Conservation (phyloP, 164 flowering plant genomes). For the Magnolia officinalis region DNA sequence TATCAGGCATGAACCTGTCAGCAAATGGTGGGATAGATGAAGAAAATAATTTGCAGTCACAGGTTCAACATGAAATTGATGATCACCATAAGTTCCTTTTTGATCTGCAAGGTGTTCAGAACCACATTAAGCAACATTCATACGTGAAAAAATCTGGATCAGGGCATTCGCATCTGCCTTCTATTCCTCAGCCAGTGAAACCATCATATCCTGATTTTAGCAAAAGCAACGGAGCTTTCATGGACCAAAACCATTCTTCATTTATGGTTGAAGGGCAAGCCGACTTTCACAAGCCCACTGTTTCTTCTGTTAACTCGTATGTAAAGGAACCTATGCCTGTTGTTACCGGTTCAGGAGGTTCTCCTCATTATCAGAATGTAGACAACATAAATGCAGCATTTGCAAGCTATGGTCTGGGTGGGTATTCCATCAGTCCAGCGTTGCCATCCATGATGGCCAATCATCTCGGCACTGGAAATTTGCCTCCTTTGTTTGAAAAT, state of each 20-base stretch:
- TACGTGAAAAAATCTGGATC: slow-evolving; percentile 40
- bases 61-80: slow-evolving; percentile 39
- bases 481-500: slow-evolving; percentile 59
- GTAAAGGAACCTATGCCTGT: slow-evolving; percentile 13
- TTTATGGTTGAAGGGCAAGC: slow-evolving; percentile 29
- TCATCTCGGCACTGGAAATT: slow-evolving; percentile 48
- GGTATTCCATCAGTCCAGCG: slow-evolving; percentile 49
- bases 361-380: slow-evolving; percentile 43
- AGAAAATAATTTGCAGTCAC: slow-evolving; percentile 34
- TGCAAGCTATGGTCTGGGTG: slow-evolving; percentile 49
- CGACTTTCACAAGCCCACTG: slow-evolving; percentile 29
- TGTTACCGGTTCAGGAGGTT: slow-evolving; percentile 36
- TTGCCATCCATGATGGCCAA: slow-evolving; percentile 52
- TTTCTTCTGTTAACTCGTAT: not conserved
- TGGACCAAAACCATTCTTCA: slow-evolving; percentile 27
- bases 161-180: slow-evolving; percentile 26
- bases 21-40: slow-evolving; percentile 36
- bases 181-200: slow-evolving; percentile 33
- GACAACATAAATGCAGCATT: slow-evolving; percentile 38
- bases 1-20: slow-evolving; percentile 71
- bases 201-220: slow-evolving; percentile 31
- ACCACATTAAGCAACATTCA: slow-evolving; percentile 35
- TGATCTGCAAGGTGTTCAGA: slow-evolving; percentile 43
- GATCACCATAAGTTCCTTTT: slow-evolving; percentile 37
- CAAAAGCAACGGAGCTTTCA: slow-evolving; percentile 30